A percentile compares a stretch with the other conserved stretches of the same genome.
phyloP scores from a whole-genome alignment of 2,329 filamentous ascomycete species.

The Helicocarpus griseus region DNA sequence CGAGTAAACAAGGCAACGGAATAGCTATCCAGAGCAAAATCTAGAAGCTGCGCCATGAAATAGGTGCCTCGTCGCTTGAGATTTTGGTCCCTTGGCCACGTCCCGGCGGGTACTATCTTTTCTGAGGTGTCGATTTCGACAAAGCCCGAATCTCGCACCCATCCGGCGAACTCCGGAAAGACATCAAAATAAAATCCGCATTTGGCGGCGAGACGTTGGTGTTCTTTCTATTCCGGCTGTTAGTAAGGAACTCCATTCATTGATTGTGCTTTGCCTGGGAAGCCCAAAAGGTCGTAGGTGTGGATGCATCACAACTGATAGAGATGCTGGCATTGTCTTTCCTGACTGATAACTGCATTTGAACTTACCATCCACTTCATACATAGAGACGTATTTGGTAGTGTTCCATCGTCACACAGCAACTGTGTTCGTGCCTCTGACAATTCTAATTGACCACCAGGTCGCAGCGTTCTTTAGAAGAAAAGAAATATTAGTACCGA shows the following conservation, averaged over 20 bases:
- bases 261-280: too few relatives aligned
- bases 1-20: conserved; percentile 20
- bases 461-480: conserved; percentile 17
- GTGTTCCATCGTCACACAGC: conserved; percentile 11
- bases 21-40: conserved; percentile 19
- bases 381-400: conserved; percentile 7
- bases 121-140: conserved; percentile 8
- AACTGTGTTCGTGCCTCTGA: conserved; percentile 13
- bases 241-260: background rate
- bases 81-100: conserved; percentile 13
- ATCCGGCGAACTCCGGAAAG: conserved; percentile 6
- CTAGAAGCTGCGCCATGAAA: conserved; percentile 19
- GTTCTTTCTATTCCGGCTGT: conserved; percentile 7
- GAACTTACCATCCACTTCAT: conserved; percentile 8
- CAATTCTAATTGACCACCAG: conserved; percentile 18
- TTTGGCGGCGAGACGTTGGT: conserved; percentile 4
- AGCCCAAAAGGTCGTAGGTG: too few relatives aligned
- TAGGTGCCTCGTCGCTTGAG: conserved; percentile 13
- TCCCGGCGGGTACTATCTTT: conserved; percentile 12
- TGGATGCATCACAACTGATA: too few relatives aligned
- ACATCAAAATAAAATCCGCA: conserved; percentile 10
- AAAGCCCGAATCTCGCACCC: conserved; percentile 8
- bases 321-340: too few relatives aligned
- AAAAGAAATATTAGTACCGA: background rate
- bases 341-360: too few relatives aligned